A percentile compares a stretch with the other conserved stretches of the same genome.
Evolutionary conservation across 805 yeast species (phyloP).

Genomic region (Yarrowia porcina): DNA sequence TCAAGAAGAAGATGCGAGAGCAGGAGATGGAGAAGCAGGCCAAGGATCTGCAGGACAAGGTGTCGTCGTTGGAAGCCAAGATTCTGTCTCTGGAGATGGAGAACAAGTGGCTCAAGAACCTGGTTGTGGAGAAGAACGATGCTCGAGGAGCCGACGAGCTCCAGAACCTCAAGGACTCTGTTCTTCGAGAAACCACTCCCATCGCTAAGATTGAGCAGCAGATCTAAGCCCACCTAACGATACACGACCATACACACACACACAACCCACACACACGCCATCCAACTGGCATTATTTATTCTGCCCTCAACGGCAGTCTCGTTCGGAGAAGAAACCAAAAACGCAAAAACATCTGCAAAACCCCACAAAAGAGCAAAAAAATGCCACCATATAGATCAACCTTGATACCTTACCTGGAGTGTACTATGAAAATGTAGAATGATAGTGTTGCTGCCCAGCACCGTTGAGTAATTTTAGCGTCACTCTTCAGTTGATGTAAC

Average conservation of each 20-base stretch:
- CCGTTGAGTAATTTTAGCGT: too few species aligned
- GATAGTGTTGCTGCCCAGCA: too few species aligned
- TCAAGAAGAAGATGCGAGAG: slow-evolving; percentile 87
- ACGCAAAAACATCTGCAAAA: slow-evolving; percentile 1
- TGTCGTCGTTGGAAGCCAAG: slow-evolving; percentile 63
- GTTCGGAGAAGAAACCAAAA: slow-evolving; percentile 23
- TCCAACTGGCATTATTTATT: slow-evolving; percentile 26
- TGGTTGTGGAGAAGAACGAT: slow-evolving; percentile 70
- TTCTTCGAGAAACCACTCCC: slow-evolving; percentile 27
- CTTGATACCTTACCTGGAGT: slow-evolving; percentile 9
- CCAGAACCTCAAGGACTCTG: slow-evolving; percentile 32
- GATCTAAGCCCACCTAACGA: neutral
- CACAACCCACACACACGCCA: slow-evolving; percentile 9
- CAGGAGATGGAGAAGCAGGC: slow-evolving; percentile 82
- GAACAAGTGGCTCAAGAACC: slow-evolving; percentile 74
- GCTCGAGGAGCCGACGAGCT: slow-evolving; percentile 38
- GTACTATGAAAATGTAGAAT: too few species aligned
- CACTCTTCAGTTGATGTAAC: too few species aligned
- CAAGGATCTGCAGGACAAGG: slow-evolving; percentile 66
- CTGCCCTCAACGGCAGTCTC: slow-evolving; percentile 27
- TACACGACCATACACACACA: too few species aligned
- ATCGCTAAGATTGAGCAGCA: slow-evolving; percentile 26
- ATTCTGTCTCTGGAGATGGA: slow-evolving; percentile 90
- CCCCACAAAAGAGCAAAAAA: neutral
- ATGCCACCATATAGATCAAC: slow-evolving; percentile 12